Evolutionary conservation across 805 yeast genomes (phyloP), one percentile per base, ranked within the genome.

Genomic region (Yarrowia yakushimensis): DNA sequence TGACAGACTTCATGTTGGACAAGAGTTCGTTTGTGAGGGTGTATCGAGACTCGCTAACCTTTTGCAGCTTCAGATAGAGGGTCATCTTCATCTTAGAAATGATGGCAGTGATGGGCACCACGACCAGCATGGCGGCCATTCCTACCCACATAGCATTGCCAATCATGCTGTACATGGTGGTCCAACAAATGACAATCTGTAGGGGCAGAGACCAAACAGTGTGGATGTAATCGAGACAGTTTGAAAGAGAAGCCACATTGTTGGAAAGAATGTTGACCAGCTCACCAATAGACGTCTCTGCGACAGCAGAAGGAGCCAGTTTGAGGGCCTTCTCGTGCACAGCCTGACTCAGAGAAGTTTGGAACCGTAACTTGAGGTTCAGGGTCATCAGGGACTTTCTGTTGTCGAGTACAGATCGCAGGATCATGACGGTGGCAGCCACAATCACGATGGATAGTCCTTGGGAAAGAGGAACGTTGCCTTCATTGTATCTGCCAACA

Each of bases 111-210:
- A 90, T 69, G 7, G 97, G 97, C 66, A 91, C 84, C 82, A 90
- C 84, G 30, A 90, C 69, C 3, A 85, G 70, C 83, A 92, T 84
- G 63, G 91, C 82, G 25, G 81, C 70, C 28, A 92, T 94, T 74
- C 97, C 97, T 41, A 91, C 84, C 96, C 96, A 90, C 96, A 90
- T 90, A 17, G 94, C 82, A 65, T 85, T 82, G 37, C 97, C 97
- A 64, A 92, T 74, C 54, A 92, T 75, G 4, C 82, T 81, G 73
- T 90, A 82, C 62, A 92, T 78, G 1, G 94, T 85, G 50, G 80
- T 73, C 66, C 93, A 78, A 78, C 97, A 90, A 64, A 92, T 74
- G 25, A 80, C 69, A 68, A 92, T 84, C 76, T 92, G 97, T 75
- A 91, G 87, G 1, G 97, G 97, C 52, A 96, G 96, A 1, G 96